A percentile compares a stretch with the other conserved stretches of the same genome.
Conservation (phyloP, 2,329 filamentous ascomycete species). For the Exutisphaerella laricina region DNA sequence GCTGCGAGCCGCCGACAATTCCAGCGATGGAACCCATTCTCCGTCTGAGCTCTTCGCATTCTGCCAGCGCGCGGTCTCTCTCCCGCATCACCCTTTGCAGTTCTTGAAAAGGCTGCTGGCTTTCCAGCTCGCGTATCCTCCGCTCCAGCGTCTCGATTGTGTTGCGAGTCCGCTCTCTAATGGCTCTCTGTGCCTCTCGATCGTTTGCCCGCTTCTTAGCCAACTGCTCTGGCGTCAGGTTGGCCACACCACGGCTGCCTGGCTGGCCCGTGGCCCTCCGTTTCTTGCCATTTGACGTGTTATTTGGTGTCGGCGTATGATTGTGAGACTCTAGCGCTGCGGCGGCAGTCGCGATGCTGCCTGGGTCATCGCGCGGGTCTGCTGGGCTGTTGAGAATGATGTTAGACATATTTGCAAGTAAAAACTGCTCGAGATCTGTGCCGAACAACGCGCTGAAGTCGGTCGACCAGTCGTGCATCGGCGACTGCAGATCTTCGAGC, state of each 20-base stretch:
- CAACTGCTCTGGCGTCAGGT: conserved; percentile 79
- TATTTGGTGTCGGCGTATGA: conserved; percentile 17
- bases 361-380: too few relatives aligned
- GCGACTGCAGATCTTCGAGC: too few relatives aligned
- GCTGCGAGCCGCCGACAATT: conserved; percentile 22
- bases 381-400: neutral
- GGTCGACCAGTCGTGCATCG: too few relatives aligned
- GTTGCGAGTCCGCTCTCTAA: conserved; percentile 73
- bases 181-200: conserved; percentile 78
- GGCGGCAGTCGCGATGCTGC: conserved; percentile 38
- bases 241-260: conserved; percentile 66
- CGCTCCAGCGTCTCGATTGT: conserved; percentile 71
- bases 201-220: conserved; percentile 89
- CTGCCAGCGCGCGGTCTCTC: conserved; percentile 63
- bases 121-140: conserved; percentile 68
- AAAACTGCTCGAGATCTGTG: too few relatives aligned
- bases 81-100: conserved; percentile 68
- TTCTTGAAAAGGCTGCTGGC: conserved; percentile 76
- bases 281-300: conserved; percentile 25
- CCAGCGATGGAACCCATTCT: conserved; percentile 44
- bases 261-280: conserved; percentile 34
- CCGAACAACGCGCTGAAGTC: too few relatives aligned
- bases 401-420: neutral
- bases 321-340: conserved; percentile 16
- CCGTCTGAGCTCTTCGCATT: conserved; percentile 72